phyloP scores from a whole-genome alignment of 1,139 yeast genomes.

The Kodamaea alishanica region DNA sequence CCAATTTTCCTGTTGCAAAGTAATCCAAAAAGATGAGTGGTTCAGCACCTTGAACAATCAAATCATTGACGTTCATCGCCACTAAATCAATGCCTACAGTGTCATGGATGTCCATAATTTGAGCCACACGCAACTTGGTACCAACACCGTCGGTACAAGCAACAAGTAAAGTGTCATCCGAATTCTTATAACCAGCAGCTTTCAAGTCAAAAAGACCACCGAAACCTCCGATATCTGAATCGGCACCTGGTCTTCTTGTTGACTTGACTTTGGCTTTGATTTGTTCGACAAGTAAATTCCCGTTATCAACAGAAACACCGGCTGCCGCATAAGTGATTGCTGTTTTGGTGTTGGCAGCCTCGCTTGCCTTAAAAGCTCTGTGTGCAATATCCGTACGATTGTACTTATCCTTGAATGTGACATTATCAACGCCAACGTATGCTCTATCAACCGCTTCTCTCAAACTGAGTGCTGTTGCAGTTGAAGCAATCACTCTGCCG shows the following conservation, averaged over 20 bases:
- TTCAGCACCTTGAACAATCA: constrained; percentile 98
- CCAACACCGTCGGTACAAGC: constrained; percentile 99
- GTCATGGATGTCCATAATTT: constrained; percentile 80
- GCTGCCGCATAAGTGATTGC: constrained; percentile 82
- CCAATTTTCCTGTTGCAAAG: constrained; percentile 92
- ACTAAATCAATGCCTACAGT: constrained; percentile 98
- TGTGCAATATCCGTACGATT: constrained; percentile 94
- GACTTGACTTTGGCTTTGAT: constrained; percentile 90
- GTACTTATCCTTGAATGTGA: constrained; percentile 70
- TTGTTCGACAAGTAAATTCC: constrained; percentile 82
- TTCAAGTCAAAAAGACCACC: constrained; percentile 94
- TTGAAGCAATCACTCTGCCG: constrained; percentile 94
- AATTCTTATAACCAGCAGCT: constrained; percentile 75
- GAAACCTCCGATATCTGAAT: constrained; percentile 97
- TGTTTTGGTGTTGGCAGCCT: constrained; percentile 11
- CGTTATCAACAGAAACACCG: constrained; percentile 97
- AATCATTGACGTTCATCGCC: constrained; percentile 97
- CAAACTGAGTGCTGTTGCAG: constrained; percentile 76
- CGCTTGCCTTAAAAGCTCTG: constrained; percentile 74
- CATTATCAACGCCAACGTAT: constrained; percentile 76
- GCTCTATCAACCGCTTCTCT: constrained; percentile 82
- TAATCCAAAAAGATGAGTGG: constrained; percentile 94
- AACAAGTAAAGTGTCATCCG: constrained; percentile 74
- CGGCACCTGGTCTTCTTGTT: constrained; percentile 96
- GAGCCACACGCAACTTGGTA: constrained; percentile 93